These are phyloP conservation scores for Lepidium aucheri DNA, from an alignment of 345 rosid species.

Conservation along the genomic window DNA sequence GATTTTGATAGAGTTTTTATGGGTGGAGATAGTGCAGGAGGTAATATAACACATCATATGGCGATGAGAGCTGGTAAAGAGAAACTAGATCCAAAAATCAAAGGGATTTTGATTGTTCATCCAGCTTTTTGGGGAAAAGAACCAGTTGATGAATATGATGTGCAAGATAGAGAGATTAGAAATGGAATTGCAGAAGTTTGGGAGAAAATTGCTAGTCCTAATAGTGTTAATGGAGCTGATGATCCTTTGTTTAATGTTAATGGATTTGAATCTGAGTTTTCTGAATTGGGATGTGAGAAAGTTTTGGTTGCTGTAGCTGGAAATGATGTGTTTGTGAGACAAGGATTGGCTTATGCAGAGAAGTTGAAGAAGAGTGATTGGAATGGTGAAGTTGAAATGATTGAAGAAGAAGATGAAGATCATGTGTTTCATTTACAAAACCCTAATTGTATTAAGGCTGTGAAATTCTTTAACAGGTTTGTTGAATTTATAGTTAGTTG, in stretches of 20 bases:
- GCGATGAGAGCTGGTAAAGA: conserved; percentile 36
- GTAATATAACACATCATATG: conserved; percentile 42
- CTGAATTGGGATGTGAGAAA: conserved; percentile 32
- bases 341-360: conserved; percentile 40
- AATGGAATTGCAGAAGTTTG: conserved; percentile 29
- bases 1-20: conserved; percentile 30
- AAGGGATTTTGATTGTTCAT: conserved; percentile 37
- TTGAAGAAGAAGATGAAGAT: conserved; percentile 33
- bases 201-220: conserved; percentile 40
- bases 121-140: conserved; percentile 43
- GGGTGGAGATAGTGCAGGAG: conserved; percentile 46
- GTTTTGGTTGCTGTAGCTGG: conserved; percentile 49
- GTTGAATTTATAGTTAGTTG: conserved; percentile 31
- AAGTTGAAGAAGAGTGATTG: conserved; percentile 38
- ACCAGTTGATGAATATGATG: conserved; percentile 41
- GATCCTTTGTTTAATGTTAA: conserved; percentile 57
- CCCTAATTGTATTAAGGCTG: conserved; percentile 28
- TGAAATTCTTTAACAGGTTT: conserved; percentile 26
- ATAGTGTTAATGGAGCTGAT: conserved; percentile 17
- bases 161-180: conserved; percentile 20
- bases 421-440: conserved; percentile 38
- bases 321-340: conserved; percentile 39
- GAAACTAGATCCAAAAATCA: conserved; percentile 1
- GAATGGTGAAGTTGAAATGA: conserved; percentile 40
- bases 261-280: conserved; percentile 35